These are phyloP conservation scores for Schizonepeta tenuifolia DNA, from an alignment of 257 asterid species.

Conservation along the genomic window DNA sequence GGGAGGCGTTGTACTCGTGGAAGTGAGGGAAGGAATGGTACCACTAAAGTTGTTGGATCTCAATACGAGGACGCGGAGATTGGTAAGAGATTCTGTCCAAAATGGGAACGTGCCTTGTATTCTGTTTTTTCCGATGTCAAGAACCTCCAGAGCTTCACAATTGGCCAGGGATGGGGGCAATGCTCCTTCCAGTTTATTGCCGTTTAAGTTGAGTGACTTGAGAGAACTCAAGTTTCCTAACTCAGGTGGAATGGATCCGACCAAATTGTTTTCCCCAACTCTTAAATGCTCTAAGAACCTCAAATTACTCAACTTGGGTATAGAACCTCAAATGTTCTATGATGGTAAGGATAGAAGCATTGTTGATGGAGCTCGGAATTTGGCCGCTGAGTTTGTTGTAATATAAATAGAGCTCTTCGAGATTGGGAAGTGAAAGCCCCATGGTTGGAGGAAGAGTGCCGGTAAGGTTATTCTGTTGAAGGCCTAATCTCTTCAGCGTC, in stretches of 20 bases:
- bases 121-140: constrained; percentile 34
- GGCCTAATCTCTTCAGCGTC: background rate
- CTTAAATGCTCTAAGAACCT: too few relatives aligned
- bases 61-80: constrained; percentile 28
- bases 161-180: constrained; percentile 16
- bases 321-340: too few relatives aligned
- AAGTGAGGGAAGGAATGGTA: too few relatives aligned
- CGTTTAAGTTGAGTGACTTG: background rate
- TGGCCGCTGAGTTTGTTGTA: constrained; percentile 11
- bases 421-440: background rate
- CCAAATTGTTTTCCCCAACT: background rate
- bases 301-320: too few relatives aligned
- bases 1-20: too few relatives aligned
- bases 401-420: background rate
- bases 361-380: background rate
- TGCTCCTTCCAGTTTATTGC: constrained; percentile 19
- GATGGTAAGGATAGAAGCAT: too few relatives aligned
- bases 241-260: constrained; percentile 23
- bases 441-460: constrained; percentile 9
- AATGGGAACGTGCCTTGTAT: constrained; percentile 35
- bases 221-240: background rate
- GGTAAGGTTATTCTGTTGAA: background rate
- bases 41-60: too few relatives aligned
- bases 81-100: constrained; percentile 34
- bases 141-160: constrained; percentile 24